Conservation (phyloP, 768 basidiomycete genomes). For the Tricholoma furcatifolium region DNA sequence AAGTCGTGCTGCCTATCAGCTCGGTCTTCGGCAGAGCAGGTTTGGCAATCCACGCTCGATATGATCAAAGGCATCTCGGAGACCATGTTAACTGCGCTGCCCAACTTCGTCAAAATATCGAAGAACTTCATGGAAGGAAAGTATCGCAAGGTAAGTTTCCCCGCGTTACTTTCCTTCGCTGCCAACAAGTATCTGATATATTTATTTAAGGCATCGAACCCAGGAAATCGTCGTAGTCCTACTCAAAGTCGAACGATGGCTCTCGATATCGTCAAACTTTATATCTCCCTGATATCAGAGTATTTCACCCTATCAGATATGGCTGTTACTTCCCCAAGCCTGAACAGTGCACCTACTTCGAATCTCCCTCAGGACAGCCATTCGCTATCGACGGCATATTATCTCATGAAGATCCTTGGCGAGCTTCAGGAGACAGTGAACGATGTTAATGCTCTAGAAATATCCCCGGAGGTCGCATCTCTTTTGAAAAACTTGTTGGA, state of each 20-base stretch:
- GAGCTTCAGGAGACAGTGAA: constrained; percentile 87
- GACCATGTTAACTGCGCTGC: constrained; percentile 76
- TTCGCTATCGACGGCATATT: constrained; percentile 79
- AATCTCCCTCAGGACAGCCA: constrained; percentile 75
- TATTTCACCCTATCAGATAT: constrained; percentile 83
- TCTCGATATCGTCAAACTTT: constrained; percentile 76
- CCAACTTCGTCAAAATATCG: constrained; percentile 92
- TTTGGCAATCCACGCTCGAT: constrained; percentile 78
- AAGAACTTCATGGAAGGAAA: constrained; percentile 91
- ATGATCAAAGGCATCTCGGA: constrained; percentile 90
- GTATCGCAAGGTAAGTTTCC: constrained; percentile 70
- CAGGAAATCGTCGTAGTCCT: constrained; percentile 71
- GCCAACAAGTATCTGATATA: not conserved
- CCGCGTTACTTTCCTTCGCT: not conserved
- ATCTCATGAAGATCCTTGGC: constrained; percentile 73
- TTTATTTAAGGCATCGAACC: constrained; percentile 28
- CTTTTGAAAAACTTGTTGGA: constrained; percentile 75
- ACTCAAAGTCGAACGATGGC: constrained; percentile 82
- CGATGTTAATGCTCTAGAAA: constrained; percentile 78
- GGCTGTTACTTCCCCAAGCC: constrained; percentile 56
- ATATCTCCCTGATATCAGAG: constrained; percentile 73
- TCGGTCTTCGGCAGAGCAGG: constrained; percentile 66
- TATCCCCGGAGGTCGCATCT: constrained; percentile 70
- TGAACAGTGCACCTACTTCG: constrained; percentile 40
- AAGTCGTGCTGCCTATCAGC: constrained; percentile 37